A percentile compares a stretch with the other conserved stretches of the same genome.
These are phyloP conservation scores for Combretum micranthum DNA, from an alignment of 345 rosid species.

Conservation along the genomic window DNA sequence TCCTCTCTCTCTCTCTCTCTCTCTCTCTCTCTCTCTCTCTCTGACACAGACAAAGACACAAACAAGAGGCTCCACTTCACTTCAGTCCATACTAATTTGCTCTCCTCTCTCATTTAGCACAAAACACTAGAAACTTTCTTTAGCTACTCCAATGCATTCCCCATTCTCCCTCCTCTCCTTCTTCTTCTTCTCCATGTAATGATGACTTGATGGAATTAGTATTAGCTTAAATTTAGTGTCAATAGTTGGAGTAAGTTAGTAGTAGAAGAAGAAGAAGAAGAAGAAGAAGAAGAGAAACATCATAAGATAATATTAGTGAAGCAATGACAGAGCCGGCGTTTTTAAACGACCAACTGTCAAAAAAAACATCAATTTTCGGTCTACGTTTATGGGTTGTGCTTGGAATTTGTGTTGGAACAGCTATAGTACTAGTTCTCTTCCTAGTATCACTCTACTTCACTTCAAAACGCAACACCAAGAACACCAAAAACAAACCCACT, in stretches of 20 bases:
- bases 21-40: too few relatives aligned
- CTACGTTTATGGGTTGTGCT: conserved; percentile 75
- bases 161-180: not conserved
- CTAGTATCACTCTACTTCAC: conserved; percentile 85
- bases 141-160: not conserved
- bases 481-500: conserved; percentile 7
- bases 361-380: conserved; percentile 56
- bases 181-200: not conserved
- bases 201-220: too few relatives aligned
- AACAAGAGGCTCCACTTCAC: too few relatives aligned
- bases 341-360: conserved; percentile 62
- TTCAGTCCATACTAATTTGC: too few relatives aligned
- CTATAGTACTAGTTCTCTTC: conserved; percentile 70
- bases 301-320: not conserved
- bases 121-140: too few relatives aligned
- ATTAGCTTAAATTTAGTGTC: too few relatives aligned
- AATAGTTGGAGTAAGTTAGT: not conserved
- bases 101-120: too few relatives aligned
- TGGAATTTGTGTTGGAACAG: conserved; percentile 81
- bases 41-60: too few relatives aligned
- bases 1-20: too few relatives aligned
- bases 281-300: not conserved
- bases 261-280: conserved; percentile 1
- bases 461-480: conserved; percentile 39
- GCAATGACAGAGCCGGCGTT: conserved; percentile 62